phyloP scores from a whole-genome alignment of 129 eudicot species.

The Helichrysum umbraculigerum region DNA sequence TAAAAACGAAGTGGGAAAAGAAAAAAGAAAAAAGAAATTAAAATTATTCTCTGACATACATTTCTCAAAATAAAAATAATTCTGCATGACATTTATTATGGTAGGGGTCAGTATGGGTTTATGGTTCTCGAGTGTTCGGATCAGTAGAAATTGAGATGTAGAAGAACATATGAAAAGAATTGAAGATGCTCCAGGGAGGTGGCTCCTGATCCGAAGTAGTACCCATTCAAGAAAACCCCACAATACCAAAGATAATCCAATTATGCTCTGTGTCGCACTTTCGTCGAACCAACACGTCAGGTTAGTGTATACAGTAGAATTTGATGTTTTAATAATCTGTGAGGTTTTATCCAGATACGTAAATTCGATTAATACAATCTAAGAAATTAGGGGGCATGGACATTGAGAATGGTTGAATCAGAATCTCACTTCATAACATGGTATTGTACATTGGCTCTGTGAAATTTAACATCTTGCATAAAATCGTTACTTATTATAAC shows the following conservation, averaged over 20 bases:
- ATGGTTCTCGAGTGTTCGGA: slow-evolving; percentile 6
- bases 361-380: too few relatives aligned
- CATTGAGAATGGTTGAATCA: too few relatives aligned
- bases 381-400: too few relatives aligned
- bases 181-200: background rate
- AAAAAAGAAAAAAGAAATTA: too few relatives aligned
- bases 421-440: too few relatives aligned
- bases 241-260: background rate
- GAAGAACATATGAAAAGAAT: background rate
- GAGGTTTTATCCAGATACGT: too few relatives aligned
- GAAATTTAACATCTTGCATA: too few relatives aligned
- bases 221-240: slow-evolving; percentile 14
- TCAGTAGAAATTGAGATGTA: background rate
- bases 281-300: background rate
- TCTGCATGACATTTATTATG: background rate
- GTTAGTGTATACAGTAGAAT: background rate
- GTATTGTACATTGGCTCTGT: too few relatives aligned
- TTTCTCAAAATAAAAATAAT: background rate
- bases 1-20: too few relatives aligned
- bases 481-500: too few relatives aligned
- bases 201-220: background rate
- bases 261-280: slow-evolving; percentile 11
- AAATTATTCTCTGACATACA: background rate
- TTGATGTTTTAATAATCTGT: too few relatives aligned
- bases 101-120: slow-evolving; percentile 12